A percentile compares a stretch with the other conserved stretches of the same genome.
phyloP scores from a whole-genome alignment of 1,139 yeast genomes.

The Hansenula lynferdii region DNA sequence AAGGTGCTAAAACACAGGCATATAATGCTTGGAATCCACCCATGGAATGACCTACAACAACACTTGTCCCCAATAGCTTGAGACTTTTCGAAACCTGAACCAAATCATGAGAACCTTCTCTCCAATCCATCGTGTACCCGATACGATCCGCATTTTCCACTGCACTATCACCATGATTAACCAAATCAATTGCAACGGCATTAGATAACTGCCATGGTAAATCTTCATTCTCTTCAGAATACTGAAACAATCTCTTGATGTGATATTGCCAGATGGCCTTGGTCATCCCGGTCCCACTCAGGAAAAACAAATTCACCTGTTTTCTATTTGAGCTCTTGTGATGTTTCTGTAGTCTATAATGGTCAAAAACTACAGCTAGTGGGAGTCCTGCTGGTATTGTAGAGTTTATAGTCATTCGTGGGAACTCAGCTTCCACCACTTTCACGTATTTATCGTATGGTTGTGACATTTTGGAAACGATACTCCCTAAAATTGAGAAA shows the following conservation, averaged over 20 bases:
- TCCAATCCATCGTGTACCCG: constrained; percentile 56
- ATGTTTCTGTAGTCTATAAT: constrained; percentile 17
- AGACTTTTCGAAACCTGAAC: constrained; percentile 43
- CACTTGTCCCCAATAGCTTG: constrained; percentile 33
- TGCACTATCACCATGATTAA: constrained; percentile 66
- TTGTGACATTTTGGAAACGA: constrained; percentile 1
- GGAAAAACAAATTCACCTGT: constrained; percentile 49
- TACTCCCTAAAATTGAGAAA: too few species aligned
- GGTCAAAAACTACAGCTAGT: constrained; percentile 28
- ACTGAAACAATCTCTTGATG: constrained; percentile 39
- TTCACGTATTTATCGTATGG: constrained; percentile 19
- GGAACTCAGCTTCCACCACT: constrained; percentile 24
- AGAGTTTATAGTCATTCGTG: constrained; percentile 19
- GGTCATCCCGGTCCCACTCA: constrained; percentile 70
- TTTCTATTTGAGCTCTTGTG: constrained; percentile 6
- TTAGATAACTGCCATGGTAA: constrained; percentile 29
- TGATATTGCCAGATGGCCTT: constrained; percentile 60
- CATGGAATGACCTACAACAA: constrained; percentile 69
- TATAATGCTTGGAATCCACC: constrained; percentile 56
- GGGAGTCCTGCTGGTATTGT: constrained; percentile 22
- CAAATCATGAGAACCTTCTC: constrained; percentile 60
- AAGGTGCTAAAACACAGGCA: constrained; percentile 49
- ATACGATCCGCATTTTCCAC: constrained; percentile 45
- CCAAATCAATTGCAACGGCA: constrained; percentile 53
- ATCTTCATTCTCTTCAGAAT: constrained; percentile 20